Evolutionary conservation across 192 early-diverging fungal genomes (phyloP).

Genomic region (Coemansia reversa): DNA sequence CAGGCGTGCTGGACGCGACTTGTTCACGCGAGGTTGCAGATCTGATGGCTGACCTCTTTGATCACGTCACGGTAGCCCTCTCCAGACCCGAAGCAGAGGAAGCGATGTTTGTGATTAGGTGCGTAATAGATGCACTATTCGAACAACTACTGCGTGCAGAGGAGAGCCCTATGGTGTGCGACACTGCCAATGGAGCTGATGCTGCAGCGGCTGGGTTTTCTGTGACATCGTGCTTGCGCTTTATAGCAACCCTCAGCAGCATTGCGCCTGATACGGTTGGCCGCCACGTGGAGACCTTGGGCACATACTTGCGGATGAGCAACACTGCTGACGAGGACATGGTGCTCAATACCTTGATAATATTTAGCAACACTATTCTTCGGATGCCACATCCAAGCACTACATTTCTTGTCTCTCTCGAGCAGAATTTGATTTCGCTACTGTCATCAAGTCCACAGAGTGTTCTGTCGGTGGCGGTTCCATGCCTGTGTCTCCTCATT

Average conservation of each 20-base stretch:
- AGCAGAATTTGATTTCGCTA: conserved; percentile 60
- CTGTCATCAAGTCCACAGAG: conserved; percentile 59
- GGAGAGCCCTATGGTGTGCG: conserved; percentile 45
- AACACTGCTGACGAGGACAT: conserved; percentile 53
- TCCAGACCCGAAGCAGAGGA: conserved; percentile 52
- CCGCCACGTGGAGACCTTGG: conserved; percentile 53
- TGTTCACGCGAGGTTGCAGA: conserved; percentile 29
- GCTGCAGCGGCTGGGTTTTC: conserved; percentile 10
- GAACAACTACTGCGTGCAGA: conserved; percentile 69
- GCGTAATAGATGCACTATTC: conserved; percentile 73
- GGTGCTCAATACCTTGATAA: conserved; percentile 54
- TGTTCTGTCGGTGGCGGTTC: conserved; percentile 64
- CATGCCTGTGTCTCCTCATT: conserved; percentile 72
- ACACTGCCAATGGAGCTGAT: not conserved
- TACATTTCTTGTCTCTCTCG: conserved; percentile 57
- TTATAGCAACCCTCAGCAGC: conserved; percentile 55
- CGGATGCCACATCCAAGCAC: conserved; percentile 55
- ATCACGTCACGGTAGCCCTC: conserved; percentile 30
- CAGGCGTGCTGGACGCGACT: conserved; percentile 42
- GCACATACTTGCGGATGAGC: conserved; percentile 58
- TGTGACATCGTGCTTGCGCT: conserved; percentile 45
- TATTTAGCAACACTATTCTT: conserved; percentile 56
- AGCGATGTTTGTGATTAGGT: conserved; percentile 59
- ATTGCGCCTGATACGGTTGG: conserved; percentile 58
- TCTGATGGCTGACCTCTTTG: conserved; percentile 40